Evolutionary conservation across 495 filamentous ascomycete genomes (phyloP).

Genomic region (Aspergillus hancockii): DNA sequence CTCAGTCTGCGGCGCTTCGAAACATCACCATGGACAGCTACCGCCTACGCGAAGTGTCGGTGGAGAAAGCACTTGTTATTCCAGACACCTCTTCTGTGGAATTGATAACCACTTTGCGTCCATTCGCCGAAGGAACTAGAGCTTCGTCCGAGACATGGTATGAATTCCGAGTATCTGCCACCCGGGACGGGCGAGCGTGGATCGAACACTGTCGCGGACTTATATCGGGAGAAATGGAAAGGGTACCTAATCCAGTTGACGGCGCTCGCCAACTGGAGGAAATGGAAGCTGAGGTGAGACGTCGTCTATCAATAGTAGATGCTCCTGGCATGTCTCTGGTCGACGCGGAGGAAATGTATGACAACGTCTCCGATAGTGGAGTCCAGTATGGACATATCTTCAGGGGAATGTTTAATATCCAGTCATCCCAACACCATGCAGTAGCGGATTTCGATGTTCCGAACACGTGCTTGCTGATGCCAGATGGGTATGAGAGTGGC

Average conservation of each 20-base stretch:
- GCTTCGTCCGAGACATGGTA: constrained; percentile 39
- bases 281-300: not conserved
- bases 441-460: not conserved
- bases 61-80: constrained; percentile 40
- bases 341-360: constrained; percentile 6
- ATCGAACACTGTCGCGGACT: constrained; percentile 44
- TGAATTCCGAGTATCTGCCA: constrained; percentile 44
- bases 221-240: constrained; percentile 28
- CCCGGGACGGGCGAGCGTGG: constrained; percentile 36
- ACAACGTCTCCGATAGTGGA: not conserved
- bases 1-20: constrained; percentile 40
- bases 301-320: constrained; percentile 9
- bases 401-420: not conserved
- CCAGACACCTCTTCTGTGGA: constrained; percentile 37
- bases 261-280: constrained; percentile 16
- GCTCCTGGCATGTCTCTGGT: constrained; percentile 16
- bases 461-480: not conserved
- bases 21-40: constrained; percentile 24
- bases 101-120: constrained; percentile 28
- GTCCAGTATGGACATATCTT: not conserved
- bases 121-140: constrained; percentile 20
- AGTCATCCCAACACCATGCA: not conserved
- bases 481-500: not conserved
- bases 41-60: constrained; percentile 38
- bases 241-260: constrained; percentile 32